A percentile compares a stretch with the other conserved stretches of the same genome.
Conservation (phyloP, 1,284 basidiomycete genomes). For the Austropuccinia psidii region DNA sequence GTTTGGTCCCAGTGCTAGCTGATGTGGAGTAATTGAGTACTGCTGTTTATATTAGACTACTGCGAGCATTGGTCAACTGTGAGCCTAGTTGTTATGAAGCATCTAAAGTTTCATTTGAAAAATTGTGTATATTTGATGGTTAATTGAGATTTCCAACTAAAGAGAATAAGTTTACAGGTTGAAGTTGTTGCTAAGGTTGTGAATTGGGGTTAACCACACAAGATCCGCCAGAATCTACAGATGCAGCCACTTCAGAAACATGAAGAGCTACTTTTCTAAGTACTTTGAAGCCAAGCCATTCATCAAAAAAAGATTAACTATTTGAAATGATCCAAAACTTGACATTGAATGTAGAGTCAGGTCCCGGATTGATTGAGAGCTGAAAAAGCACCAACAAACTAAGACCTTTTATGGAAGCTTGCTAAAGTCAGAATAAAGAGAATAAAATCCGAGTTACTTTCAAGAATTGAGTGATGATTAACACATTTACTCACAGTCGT, state of each 20-base stretch:
- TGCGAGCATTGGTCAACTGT: not conserved
- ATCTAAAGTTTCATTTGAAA: not conserved
- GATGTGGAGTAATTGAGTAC: not conserved
- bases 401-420: slow-evolving; percentile 71
- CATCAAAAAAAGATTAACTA: slow-evolving; percentile 75
- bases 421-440: slow-evolving; percentile 42
- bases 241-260: slow-evolving; percentile 76
- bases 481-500: slow-evolving; percentile 53
- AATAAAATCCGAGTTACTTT: not conserved
- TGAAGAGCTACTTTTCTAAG: slow-evolving; percentile 72
- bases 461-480: not conserved
- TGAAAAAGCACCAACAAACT: slow-evolving; percentile 77
- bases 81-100: not conserved
- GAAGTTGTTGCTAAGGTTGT: not conserved
- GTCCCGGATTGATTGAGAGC: slow-evolving; percentile 79
- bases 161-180: not conserved
- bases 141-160: not conserved
- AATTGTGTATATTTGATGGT: not conserved
- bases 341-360: slow-evolving; percentile 79
- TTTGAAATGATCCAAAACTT: slow-evolving; percentile 79
- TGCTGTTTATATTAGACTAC: not conserved
- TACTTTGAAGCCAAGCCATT: slow-evolving; percentile 81
- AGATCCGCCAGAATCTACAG: slow-evolving; percentile 57
- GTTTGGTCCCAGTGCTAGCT: not conserved
- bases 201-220: not conserved